These are phyloP conservation scores for Panicum hallii DNA, from an alignment of 202 grass and related monocot species.

Conservation along the genomic window DNA sequence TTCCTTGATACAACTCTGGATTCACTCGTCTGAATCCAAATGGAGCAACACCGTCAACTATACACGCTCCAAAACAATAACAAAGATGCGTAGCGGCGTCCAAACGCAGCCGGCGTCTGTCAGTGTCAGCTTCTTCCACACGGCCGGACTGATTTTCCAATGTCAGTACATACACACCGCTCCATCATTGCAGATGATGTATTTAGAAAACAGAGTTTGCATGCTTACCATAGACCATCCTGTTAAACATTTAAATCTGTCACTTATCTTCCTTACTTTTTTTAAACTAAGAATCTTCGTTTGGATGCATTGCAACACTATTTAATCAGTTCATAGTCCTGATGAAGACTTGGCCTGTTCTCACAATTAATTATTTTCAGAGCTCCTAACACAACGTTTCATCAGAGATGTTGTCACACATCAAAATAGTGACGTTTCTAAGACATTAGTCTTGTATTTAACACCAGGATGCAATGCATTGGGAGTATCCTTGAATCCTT, in stretches of 20 bases:
- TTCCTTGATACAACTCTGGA: background rate
- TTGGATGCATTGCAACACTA: background rate
- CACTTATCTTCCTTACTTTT: background rate
- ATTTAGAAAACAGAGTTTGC: background rate
- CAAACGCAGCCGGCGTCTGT: constrained; percentile 43
- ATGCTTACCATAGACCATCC: background rate
- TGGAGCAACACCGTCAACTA: constrained; percentile 31
- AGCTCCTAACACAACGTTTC: no score
- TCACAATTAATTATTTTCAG: no score
- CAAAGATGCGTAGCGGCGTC: background rate
- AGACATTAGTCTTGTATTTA: no score
- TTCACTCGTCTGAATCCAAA: constrained; percentile 34
- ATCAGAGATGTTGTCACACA: no score
- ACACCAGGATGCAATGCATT: no score
- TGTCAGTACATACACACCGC: background rate
- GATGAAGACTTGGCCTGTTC: no score
- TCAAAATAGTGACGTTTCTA: no score
- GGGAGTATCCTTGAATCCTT: no score
- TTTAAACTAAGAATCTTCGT: background rate
- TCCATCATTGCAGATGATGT: background rate
- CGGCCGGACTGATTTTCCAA: constrained; percentile 33
- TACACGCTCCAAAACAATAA: constrained; percentile 4
- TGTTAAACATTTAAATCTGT: background rate
- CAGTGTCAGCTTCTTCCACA: constrained; percentile 13
- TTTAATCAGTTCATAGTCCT: no score